Percentiles rank a stretch among this genome's conserved stretches.
phyloP scores from a whole-genome alignment of 2,329 filamentous ascomycete species.

The Spiromastix sp. region DNA sequence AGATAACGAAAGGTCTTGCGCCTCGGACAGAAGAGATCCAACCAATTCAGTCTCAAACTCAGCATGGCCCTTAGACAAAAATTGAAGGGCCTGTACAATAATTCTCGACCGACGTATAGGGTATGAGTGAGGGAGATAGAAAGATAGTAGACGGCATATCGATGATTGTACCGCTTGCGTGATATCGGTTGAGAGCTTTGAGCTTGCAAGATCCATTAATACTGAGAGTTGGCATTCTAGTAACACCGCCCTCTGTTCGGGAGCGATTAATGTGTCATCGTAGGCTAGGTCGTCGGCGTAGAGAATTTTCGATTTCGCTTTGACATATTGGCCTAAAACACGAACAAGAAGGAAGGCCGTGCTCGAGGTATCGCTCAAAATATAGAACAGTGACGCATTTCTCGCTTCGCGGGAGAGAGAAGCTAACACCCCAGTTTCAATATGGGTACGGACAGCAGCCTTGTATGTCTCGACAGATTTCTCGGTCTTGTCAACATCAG shows the following conservation, averaged over 20 bases:
- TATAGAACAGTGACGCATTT: constrained; percentile 17
- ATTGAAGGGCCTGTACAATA: constrained; percentile 24
- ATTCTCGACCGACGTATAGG: constrained; percentile 30
- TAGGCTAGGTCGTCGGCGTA: constrained; percentile 16
- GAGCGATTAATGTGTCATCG: constrained; percentile 21
- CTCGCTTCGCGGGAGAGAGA: constrained; percentile 18
- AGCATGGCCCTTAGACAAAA: constrained; percentile 22
- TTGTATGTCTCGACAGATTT: constrained; percentile 29
- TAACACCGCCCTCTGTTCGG: constrained; percentile 18
- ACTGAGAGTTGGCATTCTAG: constrained; percentile 29
- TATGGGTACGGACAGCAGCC: constrained; percentile 31
- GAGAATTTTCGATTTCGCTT: constrained; percentile 10
- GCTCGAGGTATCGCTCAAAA: constrained; percentile 26
- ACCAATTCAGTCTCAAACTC: constrained; percentile 18
- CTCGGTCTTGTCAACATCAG: constrained; percentile 25
- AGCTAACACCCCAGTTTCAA: constrained; percentile 26
- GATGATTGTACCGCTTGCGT: constrained; percentile 20
- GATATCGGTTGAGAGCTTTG: constrained; percentile 18
- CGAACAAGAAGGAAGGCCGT: constrained; percentile 27
- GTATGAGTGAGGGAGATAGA: constrained; percentile 21
- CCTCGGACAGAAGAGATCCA: constrained; percentile 20
- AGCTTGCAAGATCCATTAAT: constrained; percentile 21
- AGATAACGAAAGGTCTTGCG: constrained; percentile 12
- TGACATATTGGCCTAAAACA: constrained; percentile 26
- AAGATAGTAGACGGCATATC: constrained; percentile 21